Evolutionary conservation across 441 rosid species (phyloP).

Genomic region (Erysimum pusillum): DNA sequence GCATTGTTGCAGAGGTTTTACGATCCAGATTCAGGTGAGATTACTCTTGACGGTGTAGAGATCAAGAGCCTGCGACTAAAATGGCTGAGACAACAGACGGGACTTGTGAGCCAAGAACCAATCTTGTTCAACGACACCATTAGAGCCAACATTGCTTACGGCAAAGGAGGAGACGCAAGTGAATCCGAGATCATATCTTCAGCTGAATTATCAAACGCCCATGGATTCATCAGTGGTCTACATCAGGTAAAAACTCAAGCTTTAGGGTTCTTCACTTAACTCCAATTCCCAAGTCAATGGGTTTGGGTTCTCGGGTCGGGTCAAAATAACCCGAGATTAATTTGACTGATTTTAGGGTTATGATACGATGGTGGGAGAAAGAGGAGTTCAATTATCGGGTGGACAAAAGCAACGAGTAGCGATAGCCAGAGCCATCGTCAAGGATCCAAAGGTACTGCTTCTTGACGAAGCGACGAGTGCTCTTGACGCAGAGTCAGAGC

Average conservation of each 20-base stretch:
- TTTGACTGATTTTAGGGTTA: slow-evolving; percentile 58
- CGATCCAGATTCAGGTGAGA: slow-evolving; percentile 54
- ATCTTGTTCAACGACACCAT: slow-evolving; percentile 54
- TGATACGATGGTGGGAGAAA: slow-evolving; percentile 70
- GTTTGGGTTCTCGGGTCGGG: slow-evolving; percentile 1
- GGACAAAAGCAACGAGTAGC: slow-evolving; percentile 86
- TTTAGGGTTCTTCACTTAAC: not conserved
- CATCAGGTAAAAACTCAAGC: slow-evolving; percentile 44
- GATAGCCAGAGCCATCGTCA: slow-evolving; percentile 76
- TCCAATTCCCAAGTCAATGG: slow-evolving; percentile 8
- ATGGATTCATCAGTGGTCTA: slow-evolving; percentile 48
- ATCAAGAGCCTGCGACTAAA: slow-evolving; percentile 43
- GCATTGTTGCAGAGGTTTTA: slow-evolving; percentile 52
- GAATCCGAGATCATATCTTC: slow-evolving; percentile 52
- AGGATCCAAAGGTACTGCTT: slow-evolving; percentile 64
- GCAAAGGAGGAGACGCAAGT: slow-evolving; percentile 50
- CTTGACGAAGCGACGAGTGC: slow-evolving; percentile 87
- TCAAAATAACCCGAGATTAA: slow-evolving; percentile 17
- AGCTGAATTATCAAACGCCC: slow-evolving; percentile 50
- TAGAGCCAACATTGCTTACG: slow-evolving; percentile 56
- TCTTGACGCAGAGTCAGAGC: slow-evolving; percentile 74
- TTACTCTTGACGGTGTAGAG: slow-evolving; percentile 51
- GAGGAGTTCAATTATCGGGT: slow-evolving; percentile 75
- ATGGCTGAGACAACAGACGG: slow-evolving; percentile 54
- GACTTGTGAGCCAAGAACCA: slow-evolving; percentile 60